Conservation (phyloP, 352 stramenopile species). For the Pythium vanterpoolii region DNA sequence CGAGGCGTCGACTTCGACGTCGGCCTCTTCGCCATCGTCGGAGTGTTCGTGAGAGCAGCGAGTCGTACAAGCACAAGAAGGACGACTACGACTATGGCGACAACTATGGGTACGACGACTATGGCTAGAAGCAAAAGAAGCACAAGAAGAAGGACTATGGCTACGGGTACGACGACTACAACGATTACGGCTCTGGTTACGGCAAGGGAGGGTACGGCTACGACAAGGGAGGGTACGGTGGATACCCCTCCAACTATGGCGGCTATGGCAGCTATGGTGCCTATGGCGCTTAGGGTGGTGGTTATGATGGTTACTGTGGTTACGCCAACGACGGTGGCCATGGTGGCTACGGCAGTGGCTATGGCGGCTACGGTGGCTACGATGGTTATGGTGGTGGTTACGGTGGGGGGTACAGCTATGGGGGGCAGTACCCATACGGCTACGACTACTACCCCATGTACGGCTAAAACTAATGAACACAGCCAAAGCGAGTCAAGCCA, state of each 20-base stretch:
- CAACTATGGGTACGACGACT: conserved; percentile 5
- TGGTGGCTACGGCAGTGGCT: not conserved
- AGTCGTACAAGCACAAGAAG: conserved; percentile 4
- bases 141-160: conserved; percentile 11
- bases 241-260: conserved; percentile 4
- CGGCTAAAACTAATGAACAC: not conserved
- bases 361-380: not conserved
- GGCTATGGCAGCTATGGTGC: not conserved
- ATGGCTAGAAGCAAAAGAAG: conserved; percentile 15
- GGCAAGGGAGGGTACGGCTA: conserved; percentile 1
- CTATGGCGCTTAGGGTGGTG: not conserved
- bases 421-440: not conserved
- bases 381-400: conserved; percentile 7
- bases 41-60: not conserved
- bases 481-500: not conserved
- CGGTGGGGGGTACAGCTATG: not conserved
- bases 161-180: conserved; percentile 9
- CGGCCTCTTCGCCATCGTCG: not conserved
- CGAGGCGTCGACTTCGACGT: not conserved
- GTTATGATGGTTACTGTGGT: not conserved
- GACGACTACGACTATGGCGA: conserved; percentile 7
- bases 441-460: not conserved
- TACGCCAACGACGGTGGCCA: not conserved
- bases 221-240: not conserved
- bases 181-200: not conserved